phyloP scores from a whole-genome alignment of 2,329 filamentous ascomycete genomes.

The Xylaria sp. region DNA sequence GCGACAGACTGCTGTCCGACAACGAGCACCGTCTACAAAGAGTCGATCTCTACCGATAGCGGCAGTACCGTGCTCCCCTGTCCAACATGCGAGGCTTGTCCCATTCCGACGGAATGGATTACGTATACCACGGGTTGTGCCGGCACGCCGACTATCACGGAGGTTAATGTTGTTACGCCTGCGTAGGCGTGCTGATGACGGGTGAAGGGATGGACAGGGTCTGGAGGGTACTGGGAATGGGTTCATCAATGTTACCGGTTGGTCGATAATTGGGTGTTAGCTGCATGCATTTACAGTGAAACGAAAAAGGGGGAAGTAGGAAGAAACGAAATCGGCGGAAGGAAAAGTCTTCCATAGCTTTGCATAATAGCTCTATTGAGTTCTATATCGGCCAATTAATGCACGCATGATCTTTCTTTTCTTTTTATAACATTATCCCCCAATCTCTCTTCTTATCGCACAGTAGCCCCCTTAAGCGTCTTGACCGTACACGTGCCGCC shows the following conservation, averaged over 20 bases:
- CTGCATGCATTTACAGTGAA: not conserved
- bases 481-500: constrained; percentile 86
- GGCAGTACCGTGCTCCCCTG: constrained; percentile 29
- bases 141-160: constrained; percentile 38
- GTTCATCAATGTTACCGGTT: too few species aligned
- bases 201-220: not conserved
- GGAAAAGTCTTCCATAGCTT: not conserved
- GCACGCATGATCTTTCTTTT: constrained; percentile 28
- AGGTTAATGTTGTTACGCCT: constrained; percentile 38
- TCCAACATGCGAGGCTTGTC: constrained; percentile 44
- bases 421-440: not conserved
- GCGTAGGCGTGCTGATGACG: constrained; percentile 16
- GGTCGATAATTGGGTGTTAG: not conserved
- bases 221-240: not conserved
- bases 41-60: not conserved
- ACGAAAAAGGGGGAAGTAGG: not conserved
- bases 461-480: constrained; percentile 80
- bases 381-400: not conserved
- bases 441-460: constrained; percentile 69
- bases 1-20: constrained; percentile 52
- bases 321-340: not conserved
- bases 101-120: constrained; percentile 43
- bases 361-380: constrained; percentile 15
- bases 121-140: constrained; percentile 46
- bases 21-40: constrained; percentile 45